Base-by-base conservation (phyloP, 179 eudicot species). In the Silene coronaria region DNA sequence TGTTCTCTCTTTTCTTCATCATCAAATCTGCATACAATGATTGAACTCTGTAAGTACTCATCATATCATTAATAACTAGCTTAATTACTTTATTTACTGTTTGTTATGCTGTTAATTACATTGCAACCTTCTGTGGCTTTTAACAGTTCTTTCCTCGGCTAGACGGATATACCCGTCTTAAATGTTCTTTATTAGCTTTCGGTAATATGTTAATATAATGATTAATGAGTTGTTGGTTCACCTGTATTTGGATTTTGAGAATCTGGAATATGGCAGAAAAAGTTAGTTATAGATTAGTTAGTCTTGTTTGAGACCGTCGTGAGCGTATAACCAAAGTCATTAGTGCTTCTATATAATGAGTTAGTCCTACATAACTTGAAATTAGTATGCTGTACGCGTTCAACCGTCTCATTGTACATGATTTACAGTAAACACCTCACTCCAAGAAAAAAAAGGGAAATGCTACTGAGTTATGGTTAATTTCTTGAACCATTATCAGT, bases 31-130 rank as follows among this genome's bases (percentile, higher is more conserved):
- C 28, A 67, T 38, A 67, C 13, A 67, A 67, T 67, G 71, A 67
- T 67, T 67, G 55, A 67, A 21, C 71, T 67, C 42, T 22, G 71
- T 67, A 67, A 67, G 71, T 66, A 65, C 6, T 5, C 71, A 63
- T 30, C n/a, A n/a, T 4, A 27, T 36, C 55, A 46, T 46, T 30
- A 30, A 5, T 28, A 14, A 14, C 30, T 16, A 14, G 5, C 32
- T 62, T 9, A 24, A 27, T 63, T 34, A 32, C 48, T 66, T 66
- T 30, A 9, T 21, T n/a, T 16, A 8, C 24, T 19, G 11, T 30
- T 16, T 14, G 23, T 65, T 28, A 16, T 22, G 7, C 21, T 64
- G 42, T 30, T 64, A 16, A 16, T 64, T 19, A 64, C 65, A 62
- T 64, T 64, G 11, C 42, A 30, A 61, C 2, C 32, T 27, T 62